Evolutionary conservation across 2,329 filamentous ascomycete species (phyloP).

Genomic region (Curvularia sp.): DNA sequence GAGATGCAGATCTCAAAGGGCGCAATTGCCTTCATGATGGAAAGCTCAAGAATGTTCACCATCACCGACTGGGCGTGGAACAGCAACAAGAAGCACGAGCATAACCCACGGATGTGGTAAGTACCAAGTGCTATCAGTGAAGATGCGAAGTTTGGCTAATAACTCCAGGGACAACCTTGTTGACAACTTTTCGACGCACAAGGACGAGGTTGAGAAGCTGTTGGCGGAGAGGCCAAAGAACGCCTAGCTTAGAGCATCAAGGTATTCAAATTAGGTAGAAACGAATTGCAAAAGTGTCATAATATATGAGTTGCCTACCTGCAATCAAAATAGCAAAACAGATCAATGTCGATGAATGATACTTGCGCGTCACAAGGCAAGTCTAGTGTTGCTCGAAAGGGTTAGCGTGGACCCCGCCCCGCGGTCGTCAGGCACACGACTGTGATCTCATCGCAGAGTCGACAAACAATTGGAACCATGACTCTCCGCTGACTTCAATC

Average conservation of each 20-base stretch:
- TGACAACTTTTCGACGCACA: constrained; percentile 59
- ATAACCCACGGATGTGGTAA: constrained; percentile 57
- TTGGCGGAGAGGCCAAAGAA: constrained; percentile 46
- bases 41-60: constrained; percentile 53
- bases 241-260: constrained; percentile 12
- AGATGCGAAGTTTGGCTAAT: constrained; percentile 9
- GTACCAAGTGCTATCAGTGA: not conserved
- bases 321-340: too few species aligned
- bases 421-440: constrained; percentile 14
- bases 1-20: constrained; percentile 54
- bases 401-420: constrained; percentile 13
- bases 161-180: constrained; percentile 55
- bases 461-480: constrained; percentile 11
- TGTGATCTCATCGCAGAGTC: constrained; percentile 22
- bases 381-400: not conserved
- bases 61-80: constrained; percentile 49
- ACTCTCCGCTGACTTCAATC: constrained; percentile 14
- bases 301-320: not conserved
- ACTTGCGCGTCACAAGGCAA: not conserved
- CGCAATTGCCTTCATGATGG: constrained; percentile 71
- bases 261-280: not conserved
- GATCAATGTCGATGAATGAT: not conserved
- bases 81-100: constrained; percentile 56
- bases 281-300: too few species aligned
- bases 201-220: constrained; percentile 57